Conservation (phyloP, 208 protist species). For the Trypanosoma rangeli region DNA sequence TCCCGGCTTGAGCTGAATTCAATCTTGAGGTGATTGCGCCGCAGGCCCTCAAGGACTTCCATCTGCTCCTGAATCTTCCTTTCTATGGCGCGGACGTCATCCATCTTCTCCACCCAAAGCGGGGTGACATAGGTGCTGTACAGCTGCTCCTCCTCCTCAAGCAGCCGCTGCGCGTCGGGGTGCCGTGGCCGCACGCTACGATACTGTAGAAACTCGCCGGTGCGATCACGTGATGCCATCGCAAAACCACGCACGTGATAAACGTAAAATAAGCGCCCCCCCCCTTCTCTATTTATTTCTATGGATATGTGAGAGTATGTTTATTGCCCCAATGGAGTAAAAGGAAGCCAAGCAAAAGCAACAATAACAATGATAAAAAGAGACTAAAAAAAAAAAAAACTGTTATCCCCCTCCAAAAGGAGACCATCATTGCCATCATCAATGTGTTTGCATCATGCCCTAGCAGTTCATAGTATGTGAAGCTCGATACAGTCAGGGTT, state of each 20-base stretch:
- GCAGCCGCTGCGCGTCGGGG: conserved; percentile 70
- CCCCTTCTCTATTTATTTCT: conserved; percentile 1
- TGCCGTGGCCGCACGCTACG: conserved; percentile 57
- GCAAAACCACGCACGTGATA: background rate
- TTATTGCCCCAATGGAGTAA: background rate
- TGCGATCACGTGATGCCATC: conserved; percentile 90
- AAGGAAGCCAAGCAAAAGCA: background rate
- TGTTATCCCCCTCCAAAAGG: background rate
- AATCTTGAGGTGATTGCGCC: conserved; percentile 85
- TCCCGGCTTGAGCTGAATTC: conserved; percentile 87
- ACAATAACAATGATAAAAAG: conserved; percentile 3
- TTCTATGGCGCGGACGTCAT: conserved; percentile 67
- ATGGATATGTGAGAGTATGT: background rate
- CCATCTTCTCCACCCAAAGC: conserved; percentile 85
- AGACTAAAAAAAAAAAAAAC: background rate
- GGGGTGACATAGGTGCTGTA: conserved; percentile 70
- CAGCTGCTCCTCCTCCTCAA: conserved; percentile 57
- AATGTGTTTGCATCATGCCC: no score
- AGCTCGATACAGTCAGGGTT: no score
- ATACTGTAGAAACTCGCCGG: conserved; percentile 84
- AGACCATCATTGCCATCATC: background rate
- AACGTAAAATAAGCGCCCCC: conserved; percentile 20
- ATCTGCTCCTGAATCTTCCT: conserved; percentile 74
- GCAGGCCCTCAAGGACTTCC: conserved; percentile 66
- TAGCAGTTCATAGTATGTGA: no score